Evolutionary conservation across 2,329 filamentous ascomycete species (phyloP), one percentile per base, ranked within the genome.

Genomic region (Pseudogymnoascus sp.): DNA sequence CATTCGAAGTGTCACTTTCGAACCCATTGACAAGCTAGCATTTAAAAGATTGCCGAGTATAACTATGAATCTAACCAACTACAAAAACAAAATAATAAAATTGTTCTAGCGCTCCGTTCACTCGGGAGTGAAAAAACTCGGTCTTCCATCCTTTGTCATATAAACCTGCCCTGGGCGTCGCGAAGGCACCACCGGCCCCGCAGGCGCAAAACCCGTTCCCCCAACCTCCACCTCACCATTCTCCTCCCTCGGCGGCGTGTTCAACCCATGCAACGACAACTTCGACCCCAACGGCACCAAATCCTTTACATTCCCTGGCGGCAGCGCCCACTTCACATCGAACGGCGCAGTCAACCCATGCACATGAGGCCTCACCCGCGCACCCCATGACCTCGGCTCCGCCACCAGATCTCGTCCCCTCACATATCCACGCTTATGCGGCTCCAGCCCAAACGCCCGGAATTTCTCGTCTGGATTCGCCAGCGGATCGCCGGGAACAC

Each of bases 371-470:
- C 8, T 56, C 25, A 56, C 46, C 4, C 46, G 3, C 25, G 46
- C 46, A 3, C 46, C 46, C 46, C 46, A 56, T 4, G 46, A 16
- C 3, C 25, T 11, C 25, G 46, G 46, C 9, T 56, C 46, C n/a
- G 23, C 8, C 12, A 56, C 25, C 25, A 56, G 25, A 18, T 34
- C n/a, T 9, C 2, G 4, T n/a, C 46, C 46, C 8, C 8, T 31
- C 46, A 56, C 25, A 56, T 12, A 56, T 25, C 46, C 46, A 2
- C 46, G 46, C 46, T 56, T 16, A 18, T 56, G 46, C 46, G 25
- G 46, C 25, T 56, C 46, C 25, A 56, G 25, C 25, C 46, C 46
- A 56, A 56, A 56, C n/a, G 46, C 46, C 9, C 46, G 46, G 25
- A 56, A 56, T 1, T 2, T 2, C 3, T 6, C 16, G 3, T 3